Conservation (phyloP, 768 basidiomycete species). For the Pluteus cervinus region DNA sequence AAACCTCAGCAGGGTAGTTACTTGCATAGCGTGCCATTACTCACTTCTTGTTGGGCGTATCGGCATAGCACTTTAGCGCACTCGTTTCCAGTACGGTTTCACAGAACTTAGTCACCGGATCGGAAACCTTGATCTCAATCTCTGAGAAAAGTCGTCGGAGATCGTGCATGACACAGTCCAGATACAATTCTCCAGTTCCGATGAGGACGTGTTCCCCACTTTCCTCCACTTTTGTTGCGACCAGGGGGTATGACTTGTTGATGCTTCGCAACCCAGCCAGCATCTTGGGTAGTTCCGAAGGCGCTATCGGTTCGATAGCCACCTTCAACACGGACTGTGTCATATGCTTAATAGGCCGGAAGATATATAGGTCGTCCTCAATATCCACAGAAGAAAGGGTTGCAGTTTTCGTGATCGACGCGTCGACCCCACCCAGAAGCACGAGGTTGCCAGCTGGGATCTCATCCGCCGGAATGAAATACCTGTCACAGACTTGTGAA, state of each 20-base stretch:
- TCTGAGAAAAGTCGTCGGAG: conserved; percentile 88
- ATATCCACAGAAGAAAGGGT: conserved; percentile 71
- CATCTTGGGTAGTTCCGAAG: conserved; percentile 99
- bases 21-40: conserved; percentile 19
- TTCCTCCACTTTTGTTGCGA: conserved; percentile 95
- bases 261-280: conserved; percentile 92
- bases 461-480: conserved; percentile 85
- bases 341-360: conserved; percentile 94
- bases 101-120: conserved; percentile 97
- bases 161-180: conserved; percentile 97
- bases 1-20: conserved; percentile 9
- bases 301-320: conserved; percentile 96
- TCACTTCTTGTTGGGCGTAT: conserved; percentile 98
- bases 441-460: conserved; percentile 90
- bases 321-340: conserved; percentile 96
- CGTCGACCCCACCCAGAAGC: conserved; percentile 87
- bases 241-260: conserved; percentile 96
- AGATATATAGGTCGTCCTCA: conserved; percentile 88
- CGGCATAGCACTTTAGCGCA: conserved; percentile 97
- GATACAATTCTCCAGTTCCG: conserved; percentile 94
- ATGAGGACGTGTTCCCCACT: conserved; percentile 96
- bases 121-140: conserved; percentile 99
- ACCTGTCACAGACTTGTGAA: conserved; percentile 42
- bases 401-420: conserved; percentile 92
- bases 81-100: conserved; percentile 98